A percentile compares a stretch with the other conserved stretches of the same genome.
Evolutionary conservation across 2,329 filamentous ascomycete genomes (phyloP).

Genomic region (Fusarium napiforme): DNA sequence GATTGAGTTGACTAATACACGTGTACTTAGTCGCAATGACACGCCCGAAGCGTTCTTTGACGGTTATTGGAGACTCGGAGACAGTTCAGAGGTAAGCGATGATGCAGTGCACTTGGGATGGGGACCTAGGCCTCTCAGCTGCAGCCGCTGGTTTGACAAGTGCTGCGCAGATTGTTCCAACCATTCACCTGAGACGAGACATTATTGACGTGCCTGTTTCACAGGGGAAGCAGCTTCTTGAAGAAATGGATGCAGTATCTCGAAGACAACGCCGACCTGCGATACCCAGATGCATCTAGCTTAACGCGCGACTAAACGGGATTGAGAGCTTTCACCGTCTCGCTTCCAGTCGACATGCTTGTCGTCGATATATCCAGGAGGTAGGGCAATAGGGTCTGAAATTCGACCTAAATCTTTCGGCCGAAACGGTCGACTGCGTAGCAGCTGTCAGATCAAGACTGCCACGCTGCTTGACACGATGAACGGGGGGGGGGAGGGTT

Average conservation of each 20-base stretch:
- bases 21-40: constrained; percentile 93
- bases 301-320: constrained; percentile 42
- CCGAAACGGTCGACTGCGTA: constrained; percentile 10
- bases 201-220: constrained; percentile 29
- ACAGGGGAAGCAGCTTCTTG: constrained; percentile 84
- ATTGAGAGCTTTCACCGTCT: background rate
- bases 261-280: constrained; percentile 88
- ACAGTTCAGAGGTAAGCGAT: constrained; percentile 83
- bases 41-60: constrained; percentile 87
- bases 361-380: background rate
- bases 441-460: constrained; percentile 7
- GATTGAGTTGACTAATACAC: constrained; percentile 34
- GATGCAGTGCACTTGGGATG: constrained; percentile 8
- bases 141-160: constrained; percentile 24
- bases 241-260: constrained; percentile 92
- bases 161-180: constrained; percentile 34
- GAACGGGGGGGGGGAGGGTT: constrained; percentile 4
- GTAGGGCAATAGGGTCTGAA: background rate
- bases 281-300: constrained; percentile 78
- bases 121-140: constrained; percentile 12
- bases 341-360: background rate
- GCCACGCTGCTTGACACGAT: constrained; percentile 2
- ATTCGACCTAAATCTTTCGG: constrained; percentile 8
- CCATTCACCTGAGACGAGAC: constrained; percentile 37
- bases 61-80: constrained; percentile 92